These are phyloP conservation scores for Schwanniomyces pseudopolymorphus DNA, from an alignment of 805 yeast genomes.

Conservation along the genomic window DNA sequence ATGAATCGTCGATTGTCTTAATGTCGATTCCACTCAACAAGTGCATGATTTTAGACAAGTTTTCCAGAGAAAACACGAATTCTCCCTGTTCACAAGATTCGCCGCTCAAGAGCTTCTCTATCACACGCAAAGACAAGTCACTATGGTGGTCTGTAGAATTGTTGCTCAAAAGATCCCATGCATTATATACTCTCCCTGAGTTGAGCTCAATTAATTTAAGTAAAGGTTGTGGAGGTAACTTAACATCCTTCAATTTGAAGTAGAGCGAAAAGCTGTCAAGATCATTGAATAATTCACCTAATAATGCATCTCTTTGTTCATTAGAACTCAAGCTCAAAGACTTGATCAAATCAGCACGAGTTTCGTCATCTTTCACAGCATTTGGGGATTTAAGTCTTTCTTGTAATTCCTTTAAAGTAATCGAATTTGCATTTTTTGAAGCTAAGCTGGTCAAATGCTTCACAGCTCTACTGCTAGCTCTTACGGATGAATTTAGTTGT, in stretches of 20 bases:
- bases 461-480: not conserved
- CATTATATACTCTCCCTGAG: constrained; percentile 53
- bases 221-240: constrained; percentile 14
- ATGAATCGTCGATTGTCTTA: not conserved
- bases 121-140: constrained; percentile 21
- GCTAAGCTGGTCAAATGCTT: constrained; percentile 6
- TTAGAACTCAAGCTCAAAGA: constrained; percentile 10
- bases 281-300: constrained; percentile 16
- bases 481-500: not conserved
- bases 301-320: constrained; percentile 12
- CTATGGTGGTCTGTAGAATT: constrained; percentile 17
- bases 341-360: constrained; percentile 9
- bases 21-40: constrained; percentile 2
- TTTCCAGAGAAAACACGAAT: constrained; percentile 8
- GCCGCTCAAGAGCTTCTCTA: constrained; percentile 38
- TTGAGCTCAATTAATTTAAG: constrained; percentile 36
- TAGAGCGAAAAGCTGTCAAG: constrained; percentile 28
- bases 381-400: constrained; percentile 2
- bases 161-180: constrained; percentile 46
- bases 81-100: constrained; percentile 37
- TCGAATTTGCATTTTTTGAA: constrained; percentile 5
- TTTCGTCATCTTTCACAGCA: constrained; percentile 7
- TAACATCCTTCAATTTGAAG: constrained; percentile 19
- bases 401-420: constrained; percentile 4
- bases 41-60: constrained; percentile 9